Percentiles rank a stretch among this genome's conserved stretches.
These are phyloP conservation scores for Xylaria sp. DNA, from an alignment of 2,329 filamentous ascomycete genomes.

Conservation along the genomic window DNA sequence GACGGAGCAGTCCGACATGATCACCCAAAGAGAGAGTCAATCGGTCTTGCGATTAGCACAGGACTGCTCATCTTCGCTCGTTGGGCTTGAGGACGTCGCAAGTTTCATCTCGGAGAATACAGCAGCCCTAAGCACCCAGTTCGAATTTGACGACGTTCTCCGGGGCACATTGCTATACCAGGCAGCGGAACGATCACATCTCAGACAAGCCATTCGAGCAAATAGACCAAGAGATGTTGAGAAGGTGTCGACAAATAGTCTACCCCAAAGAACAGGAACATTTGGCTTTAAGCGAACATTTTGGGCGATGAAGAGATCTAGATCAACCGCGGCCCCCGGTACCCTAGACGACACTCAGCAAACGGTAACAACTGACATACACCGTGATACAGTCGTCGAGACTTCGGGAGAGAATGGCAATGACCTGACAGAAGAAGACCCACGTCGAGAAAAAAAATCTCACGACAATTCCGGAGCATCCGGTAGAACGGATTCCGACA, in stretches of 20 bases:
- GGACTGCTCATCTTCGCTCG: constrained; percentile 37
- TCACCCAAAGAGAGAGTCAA: constrained; percentile 28
- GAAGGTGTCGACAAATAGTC: not conserved
- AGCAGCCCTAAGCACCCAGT: constrained; percentile 22
- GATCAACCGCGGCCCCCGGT: no score
- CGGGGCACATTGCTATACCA: constrained; percentile 31
- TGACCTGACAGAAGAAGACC: not conserved
- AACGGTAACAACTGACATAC: no score
- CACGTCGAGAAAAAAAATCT: no score
- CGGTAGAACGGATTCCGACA: no score
- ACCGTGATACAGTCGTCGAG: not conserved
- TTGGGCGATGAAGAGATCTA: constrained; percentile 8
- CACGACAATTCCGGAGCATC: no score
- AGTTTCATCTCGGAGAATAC: constrained; percentile 37
- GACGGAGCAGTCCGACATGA: constrained; percentile 29
- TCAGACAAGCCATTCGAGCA: constrained; percentile 24
- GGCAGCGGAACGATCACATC: constrained; percentile 30
- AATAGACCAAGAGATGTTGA: constrained; percentile 1
- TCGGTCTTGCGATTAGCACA: constrained; percentile 30
- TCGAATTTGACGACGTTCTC: constrained; percentile 37
- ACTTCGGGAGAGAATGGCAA: not conserved
- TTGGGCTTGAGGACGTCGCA: constrained; percentile 32
- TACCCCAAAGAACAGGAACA: not conserved
- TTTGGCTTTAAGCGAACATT: constrained; percentile 4
- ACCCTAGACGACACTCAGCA: no score